Evolutionary conservation across 2,329 filamentous ascomycete species (phyloP), one percentile per base, ranked within the genome.

Genomic region (Paraphaeosphaeria sporulosa): DNA sequence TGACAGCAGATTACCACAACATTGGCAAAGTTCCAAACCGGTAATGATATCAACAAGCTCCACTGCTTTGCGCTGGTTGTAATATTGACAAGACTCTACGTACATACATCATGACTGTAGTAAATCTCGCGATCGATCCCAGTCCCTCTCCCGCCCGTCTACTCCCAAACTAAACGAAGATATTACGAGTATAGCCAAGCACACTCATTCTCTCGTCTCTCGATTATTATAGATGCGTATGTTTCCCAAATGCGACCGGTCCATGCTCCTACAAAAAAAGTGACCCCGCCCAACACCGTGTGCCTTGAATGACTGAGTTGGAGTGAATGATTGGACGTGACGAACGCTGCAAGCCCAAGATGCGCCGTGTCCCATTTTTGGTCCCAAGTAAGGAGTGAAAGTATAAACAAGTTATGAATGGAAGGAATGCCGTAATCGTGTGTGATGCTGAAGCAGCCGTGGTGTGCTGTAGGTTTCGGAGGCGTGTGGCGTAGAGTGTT

Each of bases 361-460:
- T 51, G 47, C 54, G 42, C 58, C 52, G 48, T 38, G 15, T 42
- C 48, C 55, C 25, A 32, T 59, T 58, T 61, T 36, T 46, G 50
- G 50, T 57, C 49, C 49, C 54, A 49, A 55, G 44, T 62, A 66
- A 68, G 63, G 65, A 68, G 61, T 58, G 65, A 57, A 65, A 9
- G 61, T 64, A 61, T 56, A 59, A 50, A 67, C 46, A 54, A 40
- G 27, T 32, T 44, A 19, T 36, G 61, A 63, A 62, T 32, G 32
- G 54, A 61, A 58, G 55, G 51, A 62, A 59, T 65, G 65, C 57
- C 65, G 56, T 60, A 56, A 58, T 63, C 50, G 42, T 57, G 60
- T 61, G 61, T 60, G 46, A 55, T 58, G 59, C 57, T 27, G 56
- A 57, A 40, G 54, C 51, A 30, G 17, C 2, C 23, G 21, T 19